phyloP scores from a whole-genome alignment of 164 flowering plant genomes.

The Annona cherimola region DNA sequence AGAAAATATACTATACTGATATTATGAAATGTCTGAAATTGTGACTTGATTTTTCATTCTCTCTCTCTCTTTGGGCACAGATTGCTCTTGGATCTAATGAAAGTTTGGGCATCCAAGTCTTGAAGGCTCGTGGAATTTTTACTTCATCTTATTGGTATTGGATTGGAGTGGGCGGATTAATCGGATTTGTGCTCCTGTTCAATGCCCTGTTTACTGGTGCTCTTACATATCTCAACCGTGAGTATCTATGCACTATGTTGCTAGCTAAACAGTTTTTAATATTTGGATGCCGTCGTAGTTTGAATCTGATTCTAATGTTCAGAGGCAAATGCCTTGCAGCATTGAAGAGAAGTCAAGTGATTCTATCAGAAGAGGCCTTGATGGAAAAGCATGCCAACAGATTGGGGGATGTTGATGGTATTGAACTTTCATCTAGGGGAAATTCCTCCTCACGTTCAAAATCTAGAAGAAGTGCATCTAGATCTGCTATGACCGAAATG shows the following conservation, averaged over 20 bases:
- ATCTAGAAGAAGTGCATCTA: neutral
- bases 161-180: slow-evolving; percentile 30
- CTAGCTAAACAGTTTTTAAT: neutral
- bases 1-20: no score
- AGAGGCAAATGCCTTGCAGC: neutral
- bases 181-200: slow-evolving; percentile 28
- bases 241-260: neutral
- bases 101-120: slow-evolving; percentile 22
- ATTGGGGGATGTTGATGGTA: neutral
- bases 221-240: slow-evolving; percentile 20
- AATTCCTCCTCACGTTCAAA: neutral
- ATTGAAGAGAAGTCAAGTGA: neutral
- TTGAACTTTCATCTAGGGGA: slow-evolving; percentile 8
- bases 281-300: neutral
- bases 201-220: slow-evolving; percentile 10
- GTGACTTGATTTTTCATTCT: neutral
- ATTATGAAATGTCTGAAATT: neutral
- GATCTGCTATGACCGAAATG: slow-evolving; percentile 1
- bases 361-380: neutral
- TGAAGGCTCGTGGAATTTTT: slow-evolving; percentile 27
- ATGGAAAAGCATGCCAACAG: neutral
- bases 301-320: neutral
- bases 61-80: slow-evolving; percentile 7
- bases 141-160: slow-evolving; percentile 30
- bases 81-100: slow-evolving; percentile 10